These are phyloP conservation scores for Actinomortierella wolfii DNA, from an alignment of 371 early-diverging fungal species.

Conservation along the genomic window DNA sequence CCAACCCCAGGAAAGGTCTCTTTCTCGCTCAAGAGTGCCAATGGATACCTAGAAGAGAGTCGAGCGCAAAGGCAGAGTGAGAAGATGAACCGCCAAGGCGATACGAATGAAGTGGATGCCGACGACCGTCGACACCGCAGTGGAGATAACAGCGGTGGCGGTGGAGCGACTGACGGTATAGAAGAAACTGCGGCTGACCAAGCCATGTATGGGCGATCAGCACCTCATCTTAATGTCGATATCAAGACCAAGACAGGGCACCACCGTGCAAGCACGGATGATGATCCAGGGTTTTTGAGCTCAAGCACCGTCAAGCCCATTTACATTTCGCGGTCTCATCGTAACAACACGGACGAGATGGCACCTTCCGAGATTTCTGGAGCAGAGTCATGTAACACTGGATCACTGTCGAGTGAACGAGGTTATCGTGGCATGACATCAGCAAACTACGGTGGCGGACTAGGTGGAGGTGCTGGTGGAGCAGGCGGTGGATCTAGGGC, in stretches of 20 bases:
- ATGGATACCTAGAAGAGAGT: constrained; percentile 35
- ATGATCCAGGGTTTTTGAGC: constrained; percentile 57
- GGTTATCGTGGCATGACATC: constrained; percentile 25
- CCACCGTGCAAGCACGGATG: constrained; percentile 53
- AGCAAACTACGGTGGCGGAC: constrained; percentile 1
- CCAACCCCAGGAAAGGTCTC: constrained; percentile 20
- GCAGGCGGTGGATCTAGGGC: constrained; percentile 27
- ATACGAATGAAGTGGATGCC: neutral
- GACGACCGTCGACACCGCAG: neutral
- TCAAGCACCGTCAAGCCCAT: constrained; percentile 70
- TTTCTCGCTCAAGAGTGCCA: constrained; percentile 41
- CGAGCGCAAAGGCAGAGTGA: constrained; percentile 29
- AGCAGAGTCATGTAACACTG: constrained; percentile 37
- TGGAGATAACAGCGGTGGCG: neutral
- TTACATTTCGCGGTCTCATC: constrained; percentile 48
- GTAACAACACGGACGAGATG: constrained; percentile 23
- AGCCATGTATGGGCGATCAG: constrained; percentile 24
- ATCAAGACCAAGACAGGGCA: constrained; percentile 28
- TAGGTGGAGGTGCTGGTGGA: no score
- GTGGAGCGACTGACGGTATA: constrained; percentile 8
- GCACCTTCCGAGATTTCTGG: constrained; percentile 30
- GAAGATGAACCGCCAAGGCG: constrained; percentile 15
- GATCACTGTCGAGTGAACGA: constrained; percentile 38
- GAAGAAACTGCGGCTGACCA: constrained; percentile 16
- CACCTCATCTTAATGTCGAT: constrained; percentile 19